A percentile compares a stretch with the other conserved stretches of the same genome.
phyloP scores from a whole-genome alignment of 805 yeast genomes.

The Candida qinlingensis region DNA sequence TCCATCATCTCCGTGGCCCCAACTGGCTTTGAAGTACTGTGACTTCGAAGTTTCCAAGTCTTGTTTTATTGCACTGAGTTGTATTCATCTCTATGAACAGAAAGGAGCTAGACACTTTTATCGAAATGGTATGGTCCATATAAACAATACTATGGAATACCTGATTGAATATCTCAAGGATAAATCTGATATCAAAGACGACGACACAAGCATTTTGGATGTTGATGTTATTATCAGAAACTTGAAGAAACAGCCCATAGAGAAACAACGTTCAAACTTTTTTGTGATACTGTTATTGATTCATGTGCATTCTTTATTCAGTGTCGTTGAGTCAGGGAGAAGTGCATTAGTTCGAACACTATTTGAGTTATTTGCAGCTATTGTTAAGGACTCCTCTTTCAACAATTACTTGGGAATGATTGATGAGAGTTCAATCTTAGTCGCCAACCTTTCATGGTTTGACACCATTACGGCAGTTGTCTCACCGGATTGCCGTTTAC shows the following conservation, averaged over 20 bases:
- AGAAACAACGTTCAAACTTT: constrained; percentile 34
- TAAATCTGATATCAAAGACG: constrained; percentile 14
- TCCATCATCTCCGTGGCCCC: constrained; percentile 60
- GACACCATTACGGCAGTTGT: constrained; percentile 53
- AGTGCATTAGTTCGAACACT: constrained; percentile 46
- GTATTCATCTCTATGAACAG: constrained; percentile 53
- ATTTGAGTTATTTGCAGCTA: constrained; percentile 43
- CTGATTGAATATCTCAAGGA: constrained; percentile 39
- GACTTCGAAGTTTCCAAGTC: constrained; percentile 53
- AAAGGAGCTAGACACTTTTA: constrained; percentile 48
- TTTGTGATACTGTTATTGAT: constrained; percentile 46
- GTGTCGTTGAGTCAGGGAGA: constrained; percentile 49
- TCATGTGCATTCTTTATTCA: constrained; percentile 50
- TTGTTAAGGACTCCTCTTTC: constrained; percentile 43
- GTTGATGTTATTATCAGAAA: constrained; percentile 33
- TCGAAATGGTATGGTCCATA: constrained; percentile 46
- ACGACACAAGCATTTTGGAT: constrained; percentile 17
- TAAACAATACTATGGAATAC: constrained; percentile 52
- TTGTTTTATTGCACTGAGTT: constrained; percentile 51
- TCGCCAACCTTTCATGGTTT: constrained; percentile 53
- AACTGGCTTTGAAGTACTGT: constrained; percentile 49
- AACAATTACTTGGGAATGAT: constrained; percentile 37
- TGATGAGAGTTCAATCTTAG: constrained; percentile 43
- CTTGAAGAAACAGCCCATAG: constrained; percentile 29
- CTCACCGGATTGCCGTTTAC: constrained; percentile 52